Evolutionary conservation across 345 rosid genomes (phyloP).

Genomic region (Adansonia digitata): DNA sequence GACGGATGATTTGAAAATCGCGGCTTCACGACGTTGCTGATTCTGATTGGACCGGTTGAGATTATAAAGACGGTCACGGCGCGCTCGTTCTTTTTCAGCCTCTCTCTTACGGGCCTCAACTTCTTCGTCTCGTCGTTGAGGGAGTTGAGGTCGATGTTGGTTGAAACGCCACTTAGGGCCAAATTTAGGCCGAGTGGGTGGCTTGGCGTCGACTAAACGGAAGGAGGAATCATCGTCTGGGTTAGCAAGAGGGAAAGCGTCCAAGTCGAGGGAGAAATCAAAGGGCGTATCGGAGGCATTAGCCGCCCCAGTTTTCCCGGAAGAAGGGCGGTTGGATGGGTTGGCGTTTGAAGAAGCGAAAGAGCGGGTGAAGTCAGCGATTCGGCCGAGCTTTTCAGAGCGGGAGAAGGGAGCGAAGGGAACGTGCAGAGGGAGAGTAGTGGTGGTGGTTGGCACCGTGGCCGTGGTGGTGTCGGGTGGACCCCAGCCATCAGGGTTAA

Average conservation of each 20-base stretch:
- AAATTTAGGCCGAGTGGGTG: slow-evolving; percentile 79
- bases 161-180: slow-evolving; percentile 89
- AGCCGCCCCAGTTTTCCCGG: slow-evolving; percentile 19
- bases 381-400: slow-evolving; percentile 85
- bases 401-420: slow-evolving; percentile 86
- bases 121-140: slow-evolving; percentile 54
- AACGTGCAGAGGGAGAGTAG: slow-evolving; percentile 49
- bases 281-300: slow-evolving; percentile 46
- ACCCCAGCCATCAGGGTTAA: slow-evolving; percentile 92
- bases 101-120: slow-evolving; percentile 72
- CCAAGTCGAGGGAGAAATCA: slow-evolving; percentile 59
- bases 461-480: slow-evolving; percentile 55
- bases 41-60: slow-evolving; percentile 60
- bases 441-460: slow-evolving; percentile 20
- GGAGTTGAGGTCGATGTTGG: slow-evolving; percentile 70
- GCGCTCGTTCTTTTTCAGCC: slow-evolving; percentile 90
- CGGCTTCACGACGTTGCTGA: slow-evolving; percentile 81
- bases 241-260: slow-evolving; percentile 53
- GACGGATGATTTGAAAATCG: slow-evolving; percentile 75
- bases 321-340: slow-evolving; percentile 28
- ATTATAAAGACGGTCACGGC: slow-evolving; percentile 82
- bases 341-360: slow-evolving; percentile 28
- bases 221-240: slow-evolving; percentile 76
- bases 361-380: slow-evolving; percentile 83
- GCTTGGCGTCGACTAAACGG: slow-evolving; percentile 86